Base-by-base conservation (phyloP, 23 red algal species). In the Gracilaria gracilis region DNA sequence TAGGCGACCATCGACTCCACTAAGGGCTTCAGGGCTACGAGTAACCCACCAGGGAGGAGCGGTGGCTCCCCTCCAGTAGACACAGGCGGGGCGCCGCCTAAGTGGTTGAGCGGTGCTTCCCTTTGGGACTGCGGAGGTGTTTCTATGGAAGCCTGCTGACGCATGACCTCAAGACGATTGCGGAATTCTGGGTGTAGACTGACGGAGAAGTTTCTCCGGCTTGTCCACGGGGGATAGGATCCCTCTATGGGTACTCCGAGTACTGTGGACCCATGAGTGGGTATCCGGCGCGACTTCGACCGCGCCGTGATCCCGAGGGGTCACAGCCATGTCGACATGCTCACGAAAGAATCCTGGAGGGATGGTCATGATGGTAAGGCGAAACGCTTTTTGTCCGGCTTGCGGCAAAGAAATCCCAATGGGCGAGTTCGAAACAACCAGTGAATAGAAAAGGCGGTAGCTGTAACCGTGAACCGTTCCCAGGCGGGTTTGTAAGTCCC, bases 391-490 rank as follows among this genome's bases (percentile, higher is more conserved):
- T 44, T 2, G 69, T 74, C 69, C 69, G 69, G 39, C 69, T 44
- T 74, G 62, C 62, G 20, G 25, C 62, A 67, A 21, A 13, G 12
- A 67, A 31, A 27, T 17, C 33, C 33, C 5, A 13, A 24, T 13
- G 33, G 33, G 62, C 62, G 4, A 67, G 62, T 67, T 67, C 62
- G 62, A 64, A 15, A 67, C 5, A 67, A 67, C 62, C 62, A 2
- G 7, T 33, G 62, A 28, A 19, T 6, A 15, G 16, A 46, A 46
- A 46, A 46, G 42, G 58, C 4, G 16, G 27, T 7, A 15, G 27
- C 58, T n/a, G 27, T 9, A 64, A 27, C 21, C 58, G 15, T 9
- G 4, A 9, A 4, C 3, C 6, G n/a, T n/a, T n/a, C 23, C 62
- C 14, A 32, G 27, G 32, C 62, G 62, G 34, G 36, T 5, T 2